A percentile compares a stretch with the other conserved stretches of the same genome.
phyloP scores from a whole-genome alignment of 2,329 filamentous ascomycete species.

The Corynespora cassiicola region DNA sequence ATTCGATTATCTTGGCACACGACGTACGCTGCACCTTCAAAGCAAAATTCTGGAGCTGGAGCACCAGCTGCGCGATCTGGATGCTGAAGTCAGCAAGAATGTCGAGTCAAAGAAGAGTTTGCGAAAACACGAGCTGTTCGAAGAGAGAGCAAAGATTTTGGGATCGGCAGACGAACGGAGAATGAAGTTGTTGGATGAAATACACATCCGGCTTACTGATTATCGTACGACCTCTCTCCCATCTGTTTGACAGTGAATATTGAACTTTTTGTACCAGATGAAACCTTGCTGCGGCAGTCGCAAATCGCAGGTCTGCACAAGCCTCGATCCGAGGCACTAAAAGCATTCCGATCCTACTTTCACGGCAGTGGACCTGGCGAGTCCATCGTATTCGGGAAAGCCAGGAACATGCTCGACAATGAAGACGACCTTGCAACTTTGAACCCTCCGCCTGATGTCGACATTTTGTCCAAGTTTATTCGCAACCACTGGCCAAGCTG shows the following conservation, averaged over 20 bases:
- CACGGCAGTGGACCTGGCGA: too few species aligned
- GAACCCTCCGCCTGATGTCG: constrained; percentile 2
- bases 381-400: constrained; percentile 1
- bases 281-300: constrained; percentile 2
- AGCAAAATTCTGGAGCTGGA: constrained; percentile 7
- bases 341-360: background rate
- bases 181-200: background rate
- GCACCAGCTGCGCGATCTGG: constrained; percentile 3
- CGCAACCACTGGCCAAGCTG: constrained; percentile 3
- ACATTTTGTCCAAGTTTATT: constrained; percentile 6
- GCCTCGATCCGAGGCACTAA: constrained; percentile 1
- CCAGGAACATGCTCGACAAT: constrained; percentile 4
- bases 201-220: too few species aligned
- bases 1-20: constrained; percentile 19
- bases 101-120: constrained; percentile 3
- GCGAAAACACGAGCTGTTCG: constrained; percentile 1
- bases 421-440: constrained; percentile 5
- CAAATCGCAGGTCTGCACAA: background rate
- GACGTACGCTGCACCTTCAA: constrained; percentile 19
- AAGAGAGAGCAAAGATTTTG: background rate
- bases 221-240: too few species aligned
- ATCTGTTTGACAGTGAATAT: too few species aligned
- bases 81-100: constrained; percentile 3
- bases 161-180: background rate
- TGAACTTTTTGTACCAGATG: constrained; percentile 1